phyloP scores from a whole-genome alignment of 441 rosid species.

The Populus hybrid region DNA sequence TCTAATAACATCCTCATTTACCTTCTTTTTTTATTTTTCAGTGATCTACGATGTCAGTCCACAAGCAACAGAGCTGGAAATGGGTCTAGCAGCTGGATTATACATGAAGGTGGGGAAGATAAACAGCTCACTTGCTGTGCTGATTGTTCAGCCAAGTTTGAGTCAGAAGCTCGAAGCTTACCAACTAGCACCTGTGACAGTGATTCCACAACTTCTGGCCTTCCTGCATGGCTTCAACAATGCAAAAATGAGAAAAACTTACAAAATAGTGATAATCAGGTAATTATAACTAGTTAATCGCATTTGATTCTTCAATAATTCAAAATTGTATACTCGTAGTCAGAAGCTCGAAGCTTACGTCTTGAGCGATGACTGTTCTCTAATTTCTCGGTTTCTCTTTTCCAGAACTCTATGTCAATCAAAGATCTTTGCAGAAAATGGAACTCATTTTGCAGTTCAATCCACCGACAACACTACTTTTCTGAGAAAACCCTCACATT shows the following conservation, averaged over 20 bases:
- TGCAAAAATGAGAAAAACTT: constrained; percentile 48
- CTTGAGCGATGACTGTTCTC: constrained; percentile 1
- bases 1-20: neutral
- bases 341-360: no score
- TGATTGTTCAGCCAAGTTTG: constrained; percentile 37
- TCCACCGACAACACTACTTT: constrained; percentile 44
- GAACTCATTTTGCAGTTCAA: constrained; percentile 59
- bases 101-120: constrained; percentile 31
- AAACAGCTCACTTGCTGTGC: constrained; percentile 31
- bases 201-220: constrained; percentile 35
- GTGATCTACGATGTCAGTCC: constrained; percentile 38
- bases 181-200: constrained; percentile 23
- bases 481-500: constrained; percentile 51
- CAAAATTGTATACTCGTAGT: neutral
- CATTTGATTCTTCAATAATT: neutral
- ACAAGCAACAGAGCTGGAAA: constrained; percentile 36
- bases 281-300: constrained; percentile 21
- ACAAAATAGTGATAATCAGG: constrained; percentile 38
- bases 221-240: constrained; percentile 67
- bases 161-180: constrained; percentile 27
- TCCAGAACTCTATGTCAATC: constrained; percentile 47
- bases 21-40: constrained; percentile 14
- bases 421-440: constrained; percentile 60
- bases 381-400: constrained; percentile 8
- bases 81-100: constrained; percentile 29